Base-by-base conservation (phyloP, 768 basidiomycete species). In the Russula vinacea region DNA sequence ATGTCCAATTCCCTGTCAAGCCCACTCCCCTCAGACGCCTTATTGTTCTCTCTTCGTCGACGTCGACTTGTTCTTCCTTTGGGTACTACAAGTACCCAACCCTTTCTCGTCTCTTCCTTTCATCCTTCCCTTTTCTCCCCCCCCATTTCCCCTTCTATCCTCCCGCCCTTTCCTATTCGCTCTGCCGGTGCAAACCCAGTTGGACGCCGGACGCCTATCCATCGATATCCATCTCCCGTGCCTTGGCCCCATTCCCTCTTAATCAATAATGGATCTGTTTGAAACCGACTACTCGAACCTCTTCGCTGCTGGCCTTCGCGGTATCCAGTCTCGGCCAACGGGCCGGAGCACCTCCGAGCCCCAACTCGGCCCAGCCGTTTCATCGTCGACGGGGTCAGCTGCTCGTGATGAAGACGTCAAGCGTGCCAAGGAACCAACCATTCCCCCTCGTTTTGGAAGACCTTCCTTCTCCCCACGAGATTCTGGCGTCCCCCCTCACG, bases 231-330 rank as follows among this genome's bases (percentile, higher is more conserved):
- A 22, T 7, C 52, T 35, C 42, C 22, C 55, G 55, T 44, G 35
- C 26, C 63, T 11, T 6, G 29, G 17, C 9, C 35, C 14, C 33
- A 47, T 47, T 6, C 24, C 5, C 24, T 22, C 26, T 56, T 39
- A 32, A 35, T 35, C 35, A 35, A 65, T 61, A 35, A 65, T 61
- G 59, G 56, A 60, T 32, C 35, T 47, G n/a, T 51, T 68, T 22
- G 45, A 60, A 52, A 44, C 66, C 37, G 57, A 67, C 54, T 68
- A 68, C 49, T 68, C 67, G 7, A 62, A 67, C 24, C 65, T 68
- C 40, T 66, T 68, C 40, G 44, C 67, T 19, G 59, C 67, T 14
- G 67, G 67, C 17, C 60, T 68, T 24, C 65, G 65, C 32, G 65
- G 59, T 22, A 67, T 67, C 53, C 37, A 53, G 35, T 55, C 65